Conservation (phyloP, 129 eudicot species). For the Chrysanthemum makinoi region DNA sequence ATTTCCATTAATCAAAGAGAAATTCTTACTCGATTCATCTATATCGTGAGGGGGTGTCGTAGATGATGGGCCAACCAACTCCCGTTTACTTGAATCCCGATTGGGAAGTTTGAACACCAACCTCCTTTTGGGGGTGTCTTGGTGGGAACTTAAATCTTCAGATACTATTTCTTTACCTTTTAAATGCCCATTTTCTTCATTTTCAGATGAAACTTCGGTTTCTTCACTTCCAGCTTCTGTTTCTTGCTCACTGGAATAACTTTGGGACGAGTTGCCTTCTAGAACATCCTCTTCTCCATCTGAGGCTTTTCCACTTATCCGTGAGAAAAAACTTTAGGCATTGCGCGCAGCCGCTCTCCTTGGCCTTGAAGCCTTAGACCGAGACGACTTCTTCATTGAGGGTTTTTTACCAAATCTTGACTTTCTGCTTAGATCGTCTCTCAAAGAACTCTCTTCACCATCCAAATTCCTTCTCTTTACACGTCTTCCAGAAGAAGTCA, state of each 20-base stretch:
- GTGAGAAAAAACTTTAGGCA: conserved; percentile 75
- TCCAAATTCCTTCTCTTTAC: conserved; percentile 90
- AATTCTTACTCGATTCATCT: conserved; percentile 27
- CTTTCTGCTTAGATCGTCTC: conserved; percentile 43
- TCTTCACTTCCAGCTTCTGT: conserved; percentile 73
- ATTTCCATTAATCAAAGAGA: conserved; percentile 27
- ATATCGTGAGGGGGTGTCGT: conserved; percentile 25
- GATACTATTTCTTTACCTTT: conserved; percentile 70
- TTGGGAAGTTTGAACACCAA: conserved; percentile 67
- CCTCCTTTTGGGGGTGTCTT: conserved; percentile 40
- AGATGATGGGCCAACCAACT: conserved; percentile 56
- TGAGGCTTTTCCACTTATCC: conserved; percentile 66
- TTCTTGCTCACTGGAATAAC: conserved; percentile 64
- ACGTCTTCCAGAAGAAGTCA: conserved; percentile 96
- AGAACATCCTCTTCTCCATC: conserved; percentile 58
- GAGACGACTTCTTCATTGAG: conserved; percentile 64
- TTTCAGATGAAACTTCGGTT: conserved; percentile 51
- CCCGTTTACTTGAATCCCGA: conserved; percentile 47
- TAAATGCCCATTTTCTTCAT: conserved; percentile 36
- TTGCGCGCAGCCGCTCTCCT: conserved; percentile 91
- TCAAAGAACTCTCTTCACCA: conserved; percentile 54
- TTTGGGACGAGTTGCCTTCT: conserved; percentile 54
- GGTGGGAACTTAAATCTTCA: conserved; percentile 36
- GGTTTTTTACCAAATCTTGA: conserved; percentile 49
- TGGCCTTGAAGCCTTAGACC: conserved; percentile 68